phyloP scores from a whole-genome alignment of 2,329 filamentous ascomycete genomes.

The Pseudogymnoascus sp. region DNA sequence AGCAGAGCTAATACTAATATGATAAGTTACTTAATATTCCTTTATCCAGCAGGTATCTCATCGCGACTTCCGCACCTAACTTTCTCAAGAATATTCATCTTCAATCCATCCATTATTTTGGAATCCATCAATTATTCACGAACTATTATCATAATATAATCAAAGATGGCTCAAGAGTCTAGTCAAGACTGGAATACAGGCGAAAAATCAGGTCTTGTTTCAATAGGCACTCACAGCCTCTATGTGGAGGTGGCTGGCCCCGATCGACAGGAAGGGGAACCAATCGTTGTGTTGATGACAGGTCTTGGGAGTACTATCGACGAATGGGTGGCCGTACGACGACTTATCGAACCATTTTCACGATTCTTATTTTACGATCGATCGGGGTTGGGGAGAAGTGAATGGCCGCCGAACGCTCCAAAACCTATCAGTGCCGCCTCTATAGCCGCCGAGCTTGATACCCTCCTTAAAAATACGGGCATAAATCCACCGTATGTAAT shows the following conservation, averaged over 20 bases:
- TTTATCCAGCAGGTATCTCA: background rate
- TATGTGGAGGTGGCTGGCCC: constrained; percentile 21
- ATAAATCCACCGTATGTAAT: constrained; percentile 14
- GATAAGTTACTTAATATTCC: background rate
- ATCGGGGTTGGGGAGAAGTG: constrained; percentile 22
- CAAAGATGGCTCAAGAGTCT: background rate
- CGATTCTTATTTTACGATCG: constrained; percentile 23
- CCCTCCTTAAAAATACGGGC: constrained; percentile 12
- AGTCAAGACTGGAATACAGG: constrained; percentile 14
- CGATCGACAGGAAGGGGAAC: constrained; percentile 18
- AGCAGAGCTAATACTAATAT: background rate
- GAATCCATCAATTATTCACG: background rate
- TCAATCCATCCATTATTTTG: background rate
- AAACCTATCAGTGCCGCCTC: constrained; percentile 12
- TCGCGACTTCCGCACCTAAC: background rate
- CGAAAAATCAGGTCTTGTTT: constrained; percentile 17
- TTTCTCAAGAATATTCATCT: background rate
- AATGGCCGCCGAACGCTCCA: background rate
- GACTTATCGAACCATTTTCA: constrained; percentile 18
- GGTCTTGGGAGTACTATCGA: constrained; percentile 20
- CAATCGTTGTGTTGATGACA: constrained; percentile 22
- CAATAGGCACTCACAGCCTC: constrained; percentile 20
- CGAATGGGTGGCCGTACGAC: constrained; percentile 22
- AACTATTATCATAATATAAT: background rate
- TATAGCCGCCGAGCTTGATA: constrained; percentile 14